Evolutionary conservation across 306 rosid genomes (phyloP).

Genomic region (Hippophae rhamnoides): DNA sequence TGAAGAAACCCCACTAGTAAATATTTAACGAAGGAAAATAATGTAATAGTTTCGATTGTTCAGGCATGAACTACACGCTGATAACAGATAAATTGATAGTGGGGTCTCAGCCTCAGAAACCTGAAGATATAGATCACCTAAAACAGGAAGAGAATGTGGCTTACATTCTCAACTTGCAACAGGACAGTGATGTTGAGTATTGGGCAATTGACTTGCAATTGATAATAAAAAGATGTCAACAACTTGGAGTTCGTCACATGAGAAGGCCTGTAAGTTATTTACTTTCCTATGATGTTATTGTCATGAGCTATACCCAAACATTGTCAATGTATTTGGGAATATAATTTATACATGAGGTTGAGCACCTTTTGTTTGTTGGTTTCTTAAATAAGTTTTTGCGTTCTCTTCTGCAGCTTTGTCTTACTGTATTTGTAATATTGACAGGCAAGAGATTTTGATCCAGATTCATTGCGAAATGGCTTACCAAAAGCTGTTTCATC

Average conservation of each 20-base stretch:
- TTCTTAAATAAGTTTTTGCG: background rate
- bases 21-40: too few relatives aligned
- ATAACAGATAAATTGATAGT: constrained; percentile 71
- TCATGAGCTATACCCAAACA: background rate
- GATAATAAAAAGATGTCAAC: constrained; percentile 40
- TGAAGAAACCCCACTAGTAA: too few relatives aligned
- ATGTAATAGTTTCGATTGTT: constrained; percentile 13
- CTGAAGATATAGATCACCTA: constrained; percentile 68
- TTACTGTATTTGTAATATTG: constrained; percentile 5
- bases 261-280: constrained; percentile 60
- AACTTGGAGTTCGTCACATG: constrained; percentile 62
- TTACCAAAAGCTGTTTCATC: constrained; percentile 89
- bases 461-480: constrained; percentile 60
- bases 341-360: background rate
- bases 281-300: background rate
- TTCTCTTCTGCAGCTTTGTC: constrained; percentile 1
- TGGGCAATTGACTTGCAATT: constrained; percentile 75
- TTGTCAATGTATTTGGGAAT: background rate
- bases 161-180: constrained; percentile 85
- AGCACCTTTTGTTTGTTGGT: constrained; percentile 1
- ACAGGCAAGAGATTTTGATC: constrained; percentile 88
- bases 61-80: constrained; percentile 87
- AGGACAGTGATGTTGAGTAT: constrained; percentile 73
- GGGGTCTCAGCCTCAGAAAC: constrained; percentile 95
- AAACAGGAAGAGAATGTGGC: constrained; percentile 68